These are phyloP conservation scores for Dentiscutata heterogama DNA, from an alignment of 371 early-diverging fungal genomes.

Conservation along the genomic window DNA sequence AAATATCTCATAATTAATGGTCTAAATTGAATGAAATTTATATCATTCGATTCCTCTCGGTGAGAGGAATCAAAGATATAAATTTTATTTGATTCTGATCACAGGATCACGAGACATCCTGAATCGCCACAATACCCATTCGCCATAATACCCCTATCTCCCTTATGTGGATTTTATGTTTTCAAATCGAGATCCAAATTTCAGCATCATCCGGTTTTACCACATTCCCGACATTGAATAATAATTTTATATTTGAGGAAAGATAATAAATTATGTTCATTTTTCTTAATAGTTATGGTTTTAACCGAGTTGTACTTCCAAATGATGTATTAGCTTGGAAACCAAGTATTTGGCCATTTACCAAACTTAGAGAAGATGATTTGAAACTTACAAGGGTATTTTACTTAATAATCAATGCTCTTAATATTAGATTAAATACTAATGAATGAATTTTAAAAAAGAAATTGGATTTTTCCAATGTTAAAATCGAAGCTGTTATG, in stretches of 20 bases:
- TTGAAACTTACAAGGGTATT: conserved; percentile 51
- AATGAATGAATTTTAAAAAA: conserved; percentile 43
- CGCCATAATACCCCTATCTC: too few species aligned
- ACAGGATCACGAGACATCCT: too few species aligned
- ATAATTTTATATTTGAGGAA: background rate
- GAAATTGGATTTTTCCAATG: conserved; percentile 60
- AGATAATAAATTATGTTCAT: background rate
- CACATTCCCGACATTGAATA: too few species aligned
- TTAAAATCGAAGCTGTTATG: conserved; percentile 78
- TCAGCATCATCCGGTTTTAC: too few species aligned
- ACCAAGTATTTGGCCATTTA: conserved; percentile 80
- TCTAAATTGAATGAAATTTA: too few species aligned
- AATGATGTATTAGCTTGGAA: conserved; percentile 80
- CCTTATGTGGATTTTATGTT: too few species aligned
- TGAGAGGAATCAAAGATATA: too few species aligned
- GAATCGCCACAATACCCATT: too few species aligned
- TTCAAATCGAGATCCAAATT: too few species aligned
- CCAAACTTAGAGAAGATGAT: conserved; percentile 49
- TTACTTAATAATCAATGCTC: background rate
- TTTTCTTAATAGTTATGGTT: conserved; percentile 72
- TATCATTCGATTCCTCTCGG: too few species aligned
- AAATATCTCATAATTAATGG: too few species aligned
- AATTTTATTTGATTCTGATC: too few species aligned
- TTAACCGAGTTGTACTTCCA: conserved; percentile 78
- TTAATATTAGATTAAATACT: background rate